Evolutionary conservation across 1,284 basidiomycete genomes (phyloP), one percentile per base, ranked within the genome.

Genomic region (Trichosporon asahii): DNA sequence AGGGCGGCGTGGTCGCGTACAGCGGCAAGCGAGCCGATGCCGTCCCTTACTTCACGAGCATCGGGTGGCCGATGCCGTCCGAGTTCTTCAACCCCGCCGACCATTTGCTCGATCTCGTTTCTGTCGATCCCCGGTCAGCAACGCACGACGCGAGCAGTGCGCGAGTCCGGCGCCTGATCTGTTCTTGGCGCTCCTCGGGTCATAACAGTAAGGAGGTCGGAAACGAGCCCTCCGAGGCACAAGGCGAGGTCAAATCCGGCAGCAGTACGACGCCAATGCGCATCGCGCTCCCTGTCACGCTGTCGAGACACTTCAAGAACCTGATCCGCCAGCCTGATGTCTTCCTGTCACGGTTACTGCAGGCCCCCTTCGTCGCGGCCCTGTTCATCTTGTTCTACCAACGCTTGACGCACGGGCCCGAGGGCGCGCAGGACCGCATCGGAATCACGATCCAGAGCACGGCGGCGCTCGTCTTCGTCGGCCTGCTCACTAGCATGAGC

Each of bases 1-100:
- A 86, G 71, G 86, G 86, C 12, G 86, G 87, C 2, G 75, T 80
- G 0, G 80, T 85, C 15, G 85, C 84, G 72, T 76, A 78, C 79
- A 67, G 74, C 65, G 73, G 76, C 8, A 66, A 75, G 71, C 70
- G 77, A 14, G 75, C 80, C 7, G 76, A 82, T 12, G 76, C 80
- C 0, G 73, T 80, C 14, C 65, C 70, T 5, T 82, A 80, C 67
- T 83, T 86, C 64, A 75, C 77, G 2, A 66, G 75, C 0, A 79
- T 80, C 3, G 83, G 83, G 0, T 76, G 80, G 67, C 80, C 82
- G 0, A 78, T 85, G 74, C 83, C 83, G 2, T 77, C 78, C 1
- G 79, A 78, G 64, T 78, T 78, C 70, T 81, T 79, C 75, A 84
- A 84, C 69, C 83, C 84, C 0, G 83, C 83, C 8, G 83, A 84